Evolutionary conservation across 2,329 filamentous ascomycete species (phyloP).

Genomic region (Stagonosporopsis tanaceti): DNA sequence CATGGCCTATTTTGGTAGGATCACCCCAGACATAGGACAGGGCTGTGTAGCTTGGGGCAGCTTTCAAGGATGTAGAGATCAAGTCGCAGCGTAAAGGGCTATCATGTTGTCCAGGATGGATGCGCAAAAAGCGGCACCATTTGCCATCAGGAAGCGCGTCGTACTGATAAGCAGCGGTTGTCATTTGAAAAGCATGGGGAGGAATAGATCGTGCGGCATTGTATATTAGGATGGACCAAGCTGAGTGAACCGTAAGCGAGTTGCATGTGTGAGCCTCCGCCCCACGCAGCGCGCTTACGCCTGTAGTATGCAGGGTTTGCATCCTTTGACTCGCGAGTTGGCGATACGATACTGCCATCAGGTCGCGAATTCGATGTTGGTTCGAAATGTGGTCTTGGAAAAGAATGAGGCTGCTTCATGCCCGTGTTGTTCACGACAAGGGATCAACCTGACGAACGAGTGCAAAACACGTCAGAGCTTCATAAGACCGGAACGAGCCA

Average conservation of each 20-base stretch:
- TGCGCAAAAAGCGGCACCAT: background rate
- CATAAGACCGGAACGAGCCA: background rate
- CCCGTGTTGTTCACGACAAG: too few relatives aligned
- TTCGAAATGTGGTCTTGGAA: background rate
- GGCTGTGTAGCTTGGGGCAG: background rate
- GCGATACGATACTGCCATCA: background rate
- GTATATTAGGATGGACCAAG: background rate
- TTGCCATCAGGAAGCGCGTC: background rate
- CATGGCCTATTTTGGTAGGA: background rate
- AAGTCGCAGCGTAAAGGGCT: background rate
- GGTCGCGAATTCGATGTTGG: background rate
- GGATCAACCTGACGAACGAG: background rate
- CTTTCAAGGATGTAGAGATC: background rate
- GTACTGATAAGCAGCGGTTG: background rate
- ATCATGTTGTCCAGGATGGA: background rate
- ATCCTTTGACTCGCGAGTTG: background rate
- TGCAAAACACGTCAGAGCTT: background rate
- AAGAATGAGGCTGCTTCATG: background rate
- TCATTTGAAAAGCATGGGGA: background rate
- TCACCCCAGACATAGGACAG: conserved; percentile 5
- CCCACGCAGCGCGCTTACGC: background rate
- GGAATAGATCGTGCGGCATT: background rate
- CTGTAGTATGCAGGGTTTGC: background rate
- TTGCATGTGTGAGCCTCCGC: background rate
- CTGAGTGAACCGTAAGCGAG: background rate